A percentile compares a stretch with the other conserved stretches of the same genome.
Conservation (phyloP, 2,329 filamentous ascomycete species). For the Ophiocordyceps camponoti-floridani region DNA sequence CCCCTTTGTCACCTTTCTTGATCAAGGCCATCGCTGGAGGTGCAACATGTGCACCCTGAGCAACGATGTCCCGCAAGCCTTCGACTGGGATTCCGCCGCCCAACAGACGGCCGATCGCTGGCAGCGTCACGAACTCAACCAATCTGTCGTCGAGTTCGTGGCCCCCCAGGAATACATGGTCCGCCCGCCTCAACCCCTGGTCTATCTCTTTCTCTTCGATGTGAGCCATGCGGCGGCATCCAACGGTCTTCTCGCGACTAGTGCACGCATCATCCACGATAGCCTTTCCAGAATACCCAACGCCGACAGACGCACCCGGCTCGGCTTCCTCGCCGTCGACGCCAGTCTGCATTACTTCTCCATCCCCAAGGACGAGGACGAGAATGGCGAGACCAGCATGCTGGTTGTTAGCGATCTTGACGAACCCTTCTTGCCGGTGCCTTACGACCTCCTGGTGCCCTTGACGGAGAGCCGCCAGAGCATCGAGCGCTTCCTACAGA, state of each 20-base stretch:
- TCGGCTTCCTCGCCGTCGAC: conserved; percentile 93
- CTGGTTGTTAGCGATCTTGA: conserved; percentile 88
- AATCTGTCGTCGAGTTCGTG: conserved; percentile 93
- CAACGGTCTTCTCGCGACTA: conserved; percentile 79
- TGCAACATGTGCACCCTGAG: conserved; percentile 99
- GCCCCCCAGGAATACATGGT: conserved; percentile 99
- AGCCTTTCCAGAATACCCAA: conserved; percentile 97
- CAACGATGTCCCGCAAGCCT: conserved; percentile 97
- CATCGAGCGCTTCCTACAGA: conserved; percentile 78
- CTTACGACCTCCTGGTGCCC: conserved; percentile 78
- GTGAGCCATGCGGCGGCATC: conserved; percentile 84
- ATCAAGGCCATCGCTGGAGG: conserved; percentile 93
- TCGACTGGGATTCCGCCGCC: conserved; percentile 88
- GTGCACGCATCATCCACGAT: conserved; percentile 82
- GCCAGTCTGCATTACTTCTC: conserved; percentile 92
- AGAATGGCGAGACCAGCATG: conserved; percentile 74
- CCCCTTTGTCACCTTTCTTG: conserved; percentile 87
- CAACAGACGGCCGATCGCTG: conserved; percentile 87
- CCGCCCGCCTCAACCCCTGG: conserved; percentile 81
- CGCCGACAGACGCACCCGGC: conserved; percentile 74
- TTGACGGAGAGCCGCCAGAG: conserved; percentile 77
- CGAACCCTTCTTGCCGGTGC: conserved; percentile 90
- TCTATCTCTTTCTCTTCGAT: conserved; percentile 90
- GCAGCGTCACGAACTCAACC: conserved; percentile 83
- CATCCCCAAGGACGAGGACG: conserved; percentile 74